phyloP scores from a whole-genome alignment of 2,329 filamentous ascomycete species.

The Aspergillus neoniger region DNA sequence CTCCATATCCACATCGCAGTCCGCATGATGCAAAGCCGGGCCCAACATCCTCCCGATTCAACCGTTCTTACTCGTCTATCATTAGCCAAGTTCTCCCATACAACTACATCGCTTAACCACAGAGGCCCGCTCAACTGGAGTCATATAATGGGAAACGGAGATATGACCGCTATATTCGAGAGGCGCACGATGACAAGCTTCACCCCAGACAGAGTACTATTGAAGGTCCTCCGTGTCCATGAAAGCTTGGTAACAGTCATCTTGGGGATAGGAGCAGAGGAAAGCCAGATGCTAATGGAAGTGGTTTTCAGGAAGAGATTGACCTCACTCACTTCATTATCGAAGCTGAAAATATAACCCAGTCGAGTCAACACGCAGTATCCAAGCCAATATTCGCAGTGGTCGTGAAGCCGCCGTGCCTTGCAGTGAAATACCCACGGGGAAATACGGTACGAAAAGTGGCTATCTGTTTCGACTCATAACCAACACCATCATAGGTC shows the following conservation, averaged over 20 bases:
- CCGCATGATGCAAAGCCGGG: slow-evolving; percentile 16
- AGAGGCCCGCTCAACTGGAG: slow-evolving; percentile 46
- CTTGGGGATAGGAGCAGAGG: not conserved
- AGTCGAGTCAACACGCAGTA: slow-evolving; percentile 19
- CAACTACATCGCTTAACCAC: slow-evolving; percentile 40
- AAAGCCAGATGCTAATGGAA: not conserved
- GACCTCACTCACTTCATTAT: slow-evolving; percentile 39
- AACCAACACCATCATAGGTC: slow-evolving; percentile 30
- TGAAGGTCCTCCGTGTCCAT: slow-evolving; percentile 39
- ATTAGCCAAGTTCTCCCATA: slow-evolving; percentile 49
- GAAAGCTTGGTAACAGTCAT: slow-evolving; percentile 38
- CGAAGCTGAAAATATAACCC: slow-evolving; percentile 24
- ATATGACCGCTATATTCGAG: slow-evolving; percentile 41
- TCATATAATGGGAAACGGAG: slow-evolving; percentile 42
- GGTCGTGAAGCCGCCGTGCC: slow-evolving; percentile 47
- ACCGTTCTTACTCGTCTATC: slow-evolving; percentile 27
- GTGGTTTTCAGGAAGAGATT: slow-evolving; percentile 41
- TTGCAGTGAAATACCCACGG: slow-evolving; percentile 47
- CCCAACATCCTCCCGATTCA: slow-evolving; percentile 12
- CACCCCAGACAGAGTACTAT: slow-evolving; percentile 20
- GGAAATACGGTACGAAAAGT: slow-evolving; percentile 16
- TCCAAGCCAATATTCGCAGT: slow-evolving; percentile 40
- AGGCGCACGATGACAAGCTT: slow-evolving; percentile 18
- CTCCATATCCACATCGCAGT: not conserved
- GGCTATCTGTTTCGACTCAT: not conserved